These are phyloP conservation scores for Solanum medicagineum DNA, from an alignment of 257 asterid genomes.

Conservation along the genomic window DNA sequence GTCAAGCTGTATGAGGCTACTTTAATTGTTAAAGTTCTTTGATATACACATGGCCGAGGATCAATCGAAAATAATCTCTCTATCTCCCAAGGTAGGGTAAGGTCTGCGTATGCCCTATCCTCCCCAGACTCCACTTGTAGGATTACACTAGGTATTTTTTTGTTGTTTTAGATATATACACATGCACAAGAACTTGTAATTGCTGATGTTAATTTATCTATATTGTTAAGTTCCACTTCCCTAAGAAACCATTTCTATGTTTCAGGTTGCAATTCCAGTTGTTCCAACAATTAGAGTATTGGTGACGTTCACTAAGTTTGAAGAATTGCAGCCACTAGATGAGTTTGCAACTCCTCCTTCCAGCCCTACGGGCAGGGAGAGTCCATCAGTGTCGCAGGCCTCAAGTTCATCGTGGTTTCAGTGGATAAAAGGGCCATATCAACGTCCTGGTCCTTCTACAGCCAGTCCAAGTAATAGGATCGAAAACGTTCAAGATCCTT, in stretches of 20 bases:
- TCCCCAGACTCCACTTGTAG: neutral
- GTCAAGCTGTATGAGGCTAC: neutral
- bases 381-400: constrained; percentile 32
- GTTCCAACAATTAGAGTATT: constrained; percentile 84
- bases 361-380: constrained; percentile 55
- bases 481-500: constrained; percentile 66
- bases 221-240: neutral
- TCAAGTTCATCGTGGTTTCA: constrained; percentile 86
- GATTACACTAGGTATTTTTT: neutral
- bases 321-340: constrained; percentile 73
- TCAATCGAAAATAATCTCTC: neutral
- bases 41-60: neutral
- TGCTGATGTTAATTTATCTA: neutral
- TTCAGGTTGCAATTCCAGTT: constrained; percentile 88
- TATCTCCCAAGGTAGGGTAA: neutral
- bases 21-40: neutral
- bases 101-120: neutral
- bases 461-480: constrained; percentile 41
- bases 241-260: neutral
- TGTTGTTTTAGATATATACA: neutral
- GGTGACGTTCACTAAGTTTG: constrained; percentile 86
- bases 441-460: constrained; percentile 40
- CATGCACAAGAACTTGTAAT: neutral
- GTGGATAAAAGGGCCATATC: constrained; percentile 84
- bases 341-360: constrained; percentile 88